Conservation (phyloP, 2,329 filamentous ascomycete genomes). For the Verticillium albo-atrum region DNA sequence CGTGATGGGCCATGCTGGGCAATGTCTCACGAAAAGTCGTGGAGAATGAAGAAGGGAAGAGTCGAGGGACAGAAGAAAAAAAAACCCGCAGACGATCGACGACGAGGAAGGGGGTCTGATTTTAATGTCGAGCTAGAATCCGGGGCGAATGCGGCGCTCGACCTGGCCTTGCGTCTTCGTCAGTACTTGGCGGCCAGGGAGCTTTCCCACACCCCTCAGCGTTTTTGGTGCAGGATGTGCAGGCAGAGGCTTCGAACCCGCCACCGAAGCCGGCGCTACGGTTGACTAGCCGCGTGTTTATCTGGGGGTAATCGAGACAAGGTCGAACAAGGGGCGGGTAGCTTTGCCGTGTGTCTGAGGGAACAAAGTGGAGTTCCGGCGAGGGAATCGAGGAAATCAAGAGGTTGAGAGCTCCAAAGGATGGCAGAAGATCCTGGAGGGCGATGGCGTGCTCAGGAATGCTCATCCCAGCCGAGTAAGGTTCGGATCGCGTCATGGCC, state of each 20-base stretch:
- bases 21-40: background rate
- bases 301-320: background rate
- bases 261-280: background rate
- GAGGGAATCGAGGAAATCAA: background rate
- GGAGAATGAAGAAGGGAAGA: background rate
- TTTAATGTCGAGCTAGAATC: background rate
- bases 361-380: background rate
- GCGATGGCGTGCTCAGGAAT: background rate
- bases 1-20: background rate
- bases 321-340: background rate
- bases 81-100: background rate
- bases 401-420: background rate
- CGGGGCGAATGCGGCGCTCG: background rate
- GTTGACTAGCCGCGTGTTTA: background rate
- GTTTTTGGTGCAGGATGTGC: background rate
- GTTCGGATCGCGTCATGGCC: background rate
- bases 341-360: background rate
- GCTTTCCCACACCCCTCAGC: background rate
- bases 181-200: background rate
- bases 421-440: background rate
- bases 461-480: background rate
- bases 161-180: background rate
- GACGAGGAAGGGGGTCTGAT: background rate
- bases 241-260: background rate
- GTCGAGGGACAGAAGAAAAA: background rate